phyloP scores from a whole-genome alignment of 2,329 filamentous ascomycete species.

The Bretziella fagacearum region DNA sequence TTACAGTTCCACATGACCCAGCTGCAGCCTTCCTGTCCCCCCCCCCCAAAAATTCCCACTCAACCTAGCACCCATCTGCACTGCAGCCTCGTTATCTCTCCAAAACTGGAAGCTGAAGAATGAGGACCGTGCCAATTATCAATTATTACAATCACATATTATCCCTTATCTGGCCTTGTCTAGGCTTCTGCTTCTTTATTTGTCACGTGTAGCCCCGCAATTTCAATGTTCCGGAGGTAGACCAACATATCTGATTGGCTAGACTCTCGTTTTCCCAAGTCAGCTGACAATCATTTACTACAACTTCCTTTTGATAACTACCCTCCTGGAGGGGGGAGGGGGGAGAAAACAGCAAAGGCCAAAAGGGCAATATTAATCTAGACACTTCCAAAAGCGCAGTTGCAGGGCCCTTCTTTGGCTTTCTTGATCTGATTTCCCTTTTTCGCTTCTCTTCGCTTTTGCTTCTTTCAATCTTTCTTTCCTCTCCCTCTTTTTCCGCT shows the following conservation, averaged over 20 bases:
- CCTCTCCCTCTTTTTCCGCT: conserved; percentile 1
- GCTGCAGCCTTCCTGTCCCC: too few species aligned
- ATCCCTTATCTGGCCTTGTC: too few species aligned
- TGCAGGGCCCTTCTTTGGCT: background rate
- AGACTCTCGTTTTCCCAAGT: background rate
- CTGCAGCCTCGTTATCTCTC: too few species aligned
- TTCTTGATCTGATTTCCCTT: conserved; percentile 7
- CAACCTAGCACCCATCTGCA: too few species aligned
- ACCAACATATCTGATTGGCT: background rate
- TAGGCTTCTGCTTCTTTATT: too few species aligned
- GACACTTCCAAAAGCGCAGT: background rate
- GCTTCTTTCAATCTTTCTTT: conserved; percentile 9
- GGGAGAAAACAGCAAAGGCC: too few species aligned
- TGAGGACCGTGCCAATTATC: too few species aligned
- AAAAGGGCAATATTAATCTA: background rate
- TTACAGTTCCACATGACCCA: too few species aligned
- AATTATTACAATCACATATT: too few species aligned
- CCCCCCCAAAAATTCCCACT: too few species aligned
- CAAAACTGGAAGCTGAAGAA: too few species aligned
- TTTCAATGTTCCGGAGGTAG: background rate
- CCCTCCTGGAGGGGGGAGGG: too few species aligned
- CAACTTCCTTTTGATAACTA: background rate
- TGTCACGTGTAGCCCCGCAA: background rate
- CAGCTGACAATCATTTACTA: background rate
- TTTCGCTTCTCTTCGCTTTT: conserved; percentile 4